These are phyloP conservation scores for Citrus hindsii DNA, from an alignment of 345 rosid genomes.

Conservation along the genomic window DNA sequence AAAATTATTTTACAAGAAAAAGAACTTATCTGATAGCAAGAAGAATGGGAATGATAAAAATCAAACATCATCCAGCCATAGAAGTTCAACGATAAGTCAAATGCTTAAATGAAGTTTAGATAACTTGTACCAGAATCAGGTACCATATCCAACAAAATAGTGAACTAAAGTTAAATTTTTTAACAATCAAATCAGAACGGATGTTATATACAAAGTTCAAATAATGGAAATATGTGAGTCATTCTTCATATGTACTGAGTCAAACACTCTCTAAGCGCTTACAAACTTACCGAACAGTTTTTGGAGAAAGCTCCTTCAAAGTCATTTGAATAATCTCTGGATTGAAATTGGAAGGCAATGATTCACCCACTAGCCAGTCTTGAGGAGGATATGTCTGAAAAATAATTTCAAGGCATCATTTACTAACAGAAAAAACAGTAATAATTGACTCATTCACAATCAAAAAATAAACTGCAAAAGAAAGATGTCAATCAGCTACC, in stretches of 20 bases:
- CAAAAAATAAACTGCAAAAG: neutral
- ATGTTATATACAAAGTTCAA: neutral
- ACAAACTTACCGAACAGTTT: conserved; percentile 59
- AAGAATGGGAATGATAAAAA: neutral
- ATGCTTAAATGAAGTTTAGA: neutral
- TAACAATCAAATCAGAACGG: neutral
- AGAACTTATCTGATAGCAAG: neutral
- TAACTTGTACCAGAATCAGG: neutral
- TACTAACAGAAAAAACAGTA: neutral
- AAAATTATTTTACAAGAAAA: neutral
- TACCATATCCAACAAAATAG: neutral
- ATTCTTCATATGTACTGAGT: neutral
- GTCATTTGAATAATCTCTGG: conserved; percentile 52
- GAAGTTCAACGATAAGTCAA: neutral
- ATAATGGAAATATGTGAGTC: neutral
- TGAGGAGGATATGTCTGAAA: conserved; percentile 63
- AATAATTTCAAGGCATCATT: conserved; percentile 12
- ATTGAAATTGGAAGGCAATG: conserved; percentile 68
- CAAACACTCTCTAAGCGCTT: neutral
- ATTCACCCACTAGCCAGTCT: conserved; percentile 85
- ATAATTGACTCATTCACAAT: neutral
- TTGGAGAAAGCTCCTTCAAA: conserved; percentile 63
- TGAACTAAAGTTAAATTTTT: neutral
- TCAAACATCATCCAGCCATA: neutral
- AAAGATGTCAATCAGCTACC: neutral